phyloP scores from a whole-genome alignment of 352 stramenopile genomes.

The Globisporangium takayamanum region DNA sequence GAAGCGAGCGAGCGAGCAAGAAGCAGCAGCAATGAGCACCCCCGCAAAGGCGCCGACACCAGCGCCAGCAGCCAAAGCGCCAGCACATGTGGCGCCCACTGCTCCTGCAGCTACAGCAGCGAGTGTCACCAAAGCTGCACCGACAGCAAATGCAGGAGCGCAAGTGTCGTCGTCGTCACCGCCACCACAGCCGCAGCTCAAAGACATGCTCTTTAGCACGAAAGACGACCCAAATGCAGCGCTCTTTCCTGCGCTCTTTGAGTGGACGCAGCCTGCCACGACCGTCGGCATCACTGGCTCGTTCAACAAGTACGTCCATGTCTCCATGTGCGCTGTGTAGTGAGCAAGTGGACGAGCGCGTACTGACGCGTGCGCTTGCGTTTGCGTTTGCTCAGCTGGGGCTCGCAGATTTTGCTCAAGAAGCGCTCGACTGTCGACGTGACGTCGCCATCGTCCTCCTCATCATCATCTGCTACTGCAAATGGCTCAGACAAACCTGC shows the following conservation, averaged over 20 bases:
- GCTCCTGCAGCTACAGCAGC: no score
- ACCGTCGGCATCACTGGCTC: conserved; percentile 66
- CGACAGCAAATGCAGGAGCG: no score
- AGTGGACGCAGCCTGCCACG: conserved; percentile 47
- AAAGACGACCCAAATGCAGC: background rate
- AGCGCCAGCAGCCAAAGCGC: no score
- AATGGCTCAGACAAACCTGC: background rate
- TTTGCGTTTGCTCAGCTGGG: conserved; percentile 37
- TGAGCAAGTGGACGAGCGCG: background rate
- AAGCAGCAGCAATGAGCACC: no score
- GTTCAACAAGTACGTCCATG: conserved; percentile 66
- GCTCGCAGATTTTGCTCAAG: conserved; percentile 65
- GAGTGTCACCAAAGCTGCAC: no score
- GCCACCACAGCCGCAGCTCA: background rate
- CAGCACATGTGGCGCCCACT: no score
- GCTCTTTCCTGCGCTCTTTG: conserved; percentile 50
- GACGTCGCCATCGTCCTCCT: background rate
- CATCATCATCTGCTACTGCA: background rate
- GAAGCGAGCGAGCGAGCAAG: no score
- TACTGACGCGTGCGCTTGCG: background rate
- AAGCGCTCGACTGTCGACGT: conserved; percentile 15
- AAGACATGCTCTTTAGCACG: background rate
- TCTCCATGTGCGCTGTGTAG: background rate
- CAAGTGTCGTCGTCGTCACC: no score
- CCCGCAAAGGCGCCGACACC: no score